Conservation (phyloP, 2,329 filamentous ascomycete genomes). For the Dendryphion nanum region DNA sequence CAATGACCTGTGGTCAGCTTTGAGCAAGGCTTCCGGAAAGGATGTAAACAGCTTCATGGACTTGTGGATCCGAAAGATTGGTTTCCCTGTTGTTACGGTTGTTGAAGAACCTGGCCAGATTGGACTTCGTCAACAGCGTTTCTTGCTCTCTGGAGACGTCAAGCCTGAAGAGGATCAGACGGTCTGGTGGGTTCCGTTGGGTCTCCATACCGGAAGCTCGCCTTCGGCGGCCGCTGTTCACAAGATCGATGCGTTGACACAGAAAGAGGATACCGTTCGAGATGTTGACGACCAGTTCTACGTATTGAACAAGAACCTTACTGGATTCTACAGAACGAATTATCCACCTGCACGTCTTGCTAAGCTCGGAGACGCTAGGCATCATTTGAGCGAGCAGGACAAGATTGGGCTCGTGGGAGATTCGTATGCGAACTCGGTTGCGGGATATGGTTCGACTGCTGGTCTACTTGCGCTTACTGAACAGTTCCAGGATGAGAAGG, state of each 20-base stretch:
- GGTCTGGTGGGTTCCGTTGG: conserved; percentile 92
- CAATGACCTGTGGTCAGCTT: conserved; percentile 82
- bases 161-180: conserved; percentile 89
- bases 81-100: conserved; percentile 86
- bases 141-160: conserved; percentile 87
- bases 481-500: conserved; percentile 77
- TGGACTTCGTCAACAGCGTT: conserved; percentile 79
- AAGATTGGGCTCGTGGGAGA: conserved; percentile 92
- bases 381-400: conserved; percentile 77
- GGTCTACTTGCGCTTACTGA: conserved; percentile 81
- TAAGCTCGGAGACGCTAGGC: conserved; percentile 74
- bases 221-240: conserved; percentile 58
- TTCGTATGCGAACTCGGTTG: conserved; percentile 82
- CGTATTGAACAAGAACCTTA: conserved; percentile 87
- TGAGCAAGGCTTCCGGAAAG: conserved; percentile 82
- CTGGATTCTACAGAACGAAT: conserved; percentile 89
- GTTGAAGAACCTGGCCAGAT: conserved; percentile 82
- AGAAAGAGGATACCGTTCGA: conserved; percentile 73
- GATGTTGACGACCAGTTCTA: conserved; percentile 80
- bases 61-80: conserved; percentile 93
- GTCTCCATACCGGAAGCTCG: conserved; percentile 70
- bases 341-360: conserved; percentile 81
- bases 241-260: conserved; percentile 66
- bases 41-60: conserved; percentile 88
- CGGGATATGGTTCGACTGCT: conserved; percentile 79